Evolutionary conservation across 768 basidiomycete genomes (phyloP), one percentile per base, ranked within the genome.

Genomic region (Rhodotorula sphaerocarpa): DNA sequence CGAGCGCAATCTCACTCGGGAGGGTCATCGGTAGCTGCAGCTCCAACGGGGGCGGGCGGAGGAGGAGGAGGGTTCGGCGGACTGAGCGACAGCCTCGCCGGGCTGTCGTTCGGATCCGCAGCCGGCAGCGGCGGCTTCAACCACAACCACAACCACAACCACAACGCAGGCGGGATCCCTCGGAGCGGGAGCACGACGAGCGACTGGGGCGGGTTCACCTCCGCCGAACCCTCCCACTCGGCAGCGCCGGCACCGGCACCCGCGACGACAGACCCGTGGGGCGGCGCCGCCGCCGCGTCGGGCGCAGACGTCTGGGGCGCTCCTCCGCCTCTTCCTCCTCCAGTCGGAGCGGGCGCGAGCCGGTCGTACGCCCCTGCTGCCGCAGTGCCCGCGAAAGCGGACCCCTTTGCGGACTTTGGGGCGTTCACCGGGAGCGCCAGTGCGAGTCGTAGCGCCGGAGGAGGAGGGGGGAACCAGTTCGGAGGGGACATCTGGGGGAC

Each of bases 371-470:
- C 55, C 7, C 15, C 63, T 1, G 27, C 25, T 5, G 31, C 52
- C 3, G 6, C 46, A 3, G 18, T 31, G 33, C 12, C 56, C 3
- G 31, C 53, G 16, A 51, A 54, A 10, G 27, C 48, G 46, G 66
- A 67, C 44, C 66, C 66, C 20, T 67, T 67, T 20, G 66, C 66
- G 14, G 56, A 56, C 12, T 67, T 67, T 27, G 66, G 66, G 5
- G 48, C 59, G n/a, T 66, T 61, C 57, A 45, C 63, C 10, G 36
- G 50, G 27, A 41, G 47, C 28, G n/a, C 54, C n/a, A n/a, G n/a
- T n/a, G n/a, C n/a, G n/a, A n/a, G 12, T 23, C 48, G 9, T 43
- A 5, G 43, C 25, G 60, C 47, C 14, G 54, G 30, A 9, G 27
- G 15, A 31, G 53, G 53, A 41, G 54, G 45, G 23, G 42, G n/a